Evolutionary conservation across 805 yeast genomes (phyloP), one percentile per base, ranked within the genome.

Genomic region (Cyberlindnera americana): DNA sequence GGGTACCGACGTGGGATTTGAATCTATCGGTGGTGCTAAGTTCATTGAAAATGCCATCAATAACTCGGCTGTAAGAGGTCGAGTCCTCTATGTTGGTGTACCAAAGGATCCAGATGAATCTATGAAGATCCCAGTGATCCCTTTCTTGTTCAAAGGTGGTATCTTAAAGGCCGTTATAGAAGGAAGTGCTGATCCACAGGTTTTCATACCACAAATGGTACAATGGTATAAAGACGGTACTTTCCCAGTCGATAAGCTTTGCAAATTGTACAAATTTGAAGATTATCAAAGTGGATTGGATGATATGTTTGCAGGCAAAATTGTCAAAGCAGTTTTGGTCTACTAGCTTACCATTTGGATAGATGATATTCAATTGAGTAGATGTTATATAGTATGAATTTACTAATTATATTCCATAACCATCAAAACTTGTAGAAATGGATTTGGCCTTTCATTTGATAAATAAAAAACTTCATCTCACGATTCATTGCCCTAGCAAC

Each of bases 1-100:
- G 14, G 46, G 46, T 21, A 26, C 39, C 5, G 46, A 42, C 23
- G 28, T 37, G 10, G 32, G 37, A 5, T 30, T 42, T 19, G 46
- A 42, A 17, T 31, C 37, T 22, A 35, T 38, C 24, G 46, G 46
- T 27, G 46, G 46, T 13, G 22, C 40, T 5, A 15, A 16, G 3
- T 34, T 38, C 22, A 24, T 42, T 22, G 33, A 38, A 18, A 18
- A 33, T 7, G 42, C 46, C 2, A 19, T 42, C 29, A 30, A 22
- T 2, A 35, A 34, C 26, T 19, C 40, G 7, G 29, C 35, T 3
- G 33, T 28, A 4, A 37, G 32, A 24, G 36, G 35, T 21, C 4
- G 17, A 16, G 33, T 37, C 16, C n/a, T 37, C n/a, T 27, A 10
- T 16, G 31, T 32, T 32, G 35, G 35, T 37, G 40, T 19, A 15